Evolutionary conservation across 2,329 filamentous ascomycete genomes (phyloP).

Genomic region (Apiospora pterosperma): DNA sequence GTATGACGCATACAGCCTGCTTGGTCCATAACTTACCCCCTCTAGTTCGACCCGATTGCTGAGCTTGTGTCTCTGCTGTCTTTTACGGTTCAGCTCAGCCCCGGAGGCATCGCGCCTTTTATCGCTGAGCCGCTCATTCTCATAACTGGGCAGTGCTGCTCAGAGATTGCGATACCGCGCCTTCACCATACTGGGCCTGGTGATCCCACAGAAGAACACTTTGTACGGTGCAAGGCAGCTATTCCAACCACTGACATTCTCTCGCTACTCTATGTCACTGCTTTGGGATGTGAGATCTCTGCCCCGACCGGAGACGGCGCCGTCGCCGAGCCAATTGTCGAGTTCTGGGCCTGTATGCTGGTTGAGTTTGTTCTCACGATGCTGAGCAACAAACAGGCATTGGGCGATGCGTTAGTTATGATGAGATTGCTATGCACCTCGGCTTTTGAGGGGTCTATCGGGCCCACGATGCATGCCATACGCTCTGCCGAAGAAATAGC

Average conservation of each 20-base stretch:
- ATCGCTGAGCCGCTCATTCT: constrained; percentile 57
- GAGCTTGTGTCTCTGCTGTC: constrained; percentile 51
- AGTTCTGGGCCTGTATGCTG: constrained; percentile 67
- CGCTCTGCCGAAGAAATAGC: constrained; percentile 41
- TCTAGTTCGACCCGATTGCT: constrained; percentile 55
- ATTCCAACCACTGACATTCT: constrained; percentile 63
- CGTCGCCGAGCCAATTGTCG: constrained; percentile 27
- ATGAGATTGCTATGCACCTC: constrained; percentile 66
- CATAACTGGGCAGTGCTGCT: constrained; percentile 56
- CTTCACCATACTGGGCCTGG: constrained; percentile 46
- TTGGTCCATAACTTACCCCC: not conserved
- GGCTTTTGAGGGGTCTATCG: constrained; percentile 59
- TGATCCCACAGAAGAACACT: constrained; percentile 40
- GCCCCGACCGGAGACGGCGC: constrained; percentile 21
- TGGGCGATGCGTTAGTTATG: constrained; percentile 60
- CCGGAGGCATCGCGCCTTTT: constrained; percentile 51
- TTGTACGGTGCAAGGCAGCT: constrained; percentile 45
- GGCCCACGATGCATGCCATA: constrained; percentile 51
- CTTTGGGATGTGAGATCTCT: constrained; percentile 53
- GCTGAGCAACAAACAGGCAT: constrained; percentile 63
- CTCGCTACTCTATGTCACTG: constrained; percentile 61
- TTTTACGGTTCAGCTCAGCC: constrained; percentile 10
- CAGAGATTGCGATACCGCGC: constrained; percentile 54
- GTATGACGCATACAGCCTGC: constrained; percentile 16
- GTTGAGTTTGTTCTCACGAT: constrained; percentile 65